Conservation (phyloP, 257 asterid species). For the Eucommia ulmoides region DNA sequence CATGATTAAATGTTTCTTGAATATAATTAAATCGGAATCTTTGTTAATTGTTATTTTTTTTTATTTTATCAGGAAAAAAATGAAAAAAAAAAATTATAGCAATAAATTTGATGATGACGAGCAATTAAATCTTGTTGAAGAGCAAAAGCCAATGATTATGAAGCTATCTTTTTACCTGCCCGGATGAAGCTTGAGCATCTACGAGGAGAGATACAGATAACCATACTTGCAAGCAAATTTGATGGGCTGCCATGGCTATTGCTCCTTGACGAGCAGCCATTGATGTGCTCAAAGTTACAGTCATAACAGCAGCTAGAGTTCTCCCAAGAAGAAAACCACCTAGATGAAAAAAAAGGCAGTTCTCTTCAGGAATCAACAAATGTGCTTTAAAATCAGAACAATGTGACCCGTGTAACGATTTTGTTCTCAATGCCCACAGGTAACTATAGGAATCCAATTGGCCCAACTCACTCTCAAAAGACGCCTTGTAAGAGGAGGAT, state of each 20-base stretch:
- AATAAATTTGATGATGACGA: slow-evolving; percentile 1
- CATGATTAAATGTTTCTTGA: not conserved
- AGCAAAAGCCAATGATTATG: not conserved
- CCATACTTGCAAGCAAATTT: slow-evolving; percentile 43
- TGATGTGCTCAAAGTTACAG: slow-evolving; percentile 34
- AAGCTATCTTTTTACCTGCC: slow-evolving; percentile 22
- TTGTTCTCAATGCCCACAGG: no score
- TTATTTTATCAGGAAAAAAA: not conserved
- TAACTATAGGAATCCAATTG: no score
- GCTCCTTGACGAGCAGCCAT: slow-evolving; percentile 44
- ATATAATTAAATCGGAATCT: not conserved
- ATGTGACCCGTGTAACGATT: no score
- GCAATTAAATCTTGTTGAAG: not conserved
- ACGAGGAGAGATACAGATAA: slow-evolving; percentile 33
- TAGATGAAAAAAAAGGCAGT: slow-evolving; percentile 4
- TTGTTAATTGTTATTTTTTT: not conserved
- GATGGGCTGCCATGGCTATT: slow-evolving; percentile 40
- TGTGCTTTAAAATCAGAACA: no score
- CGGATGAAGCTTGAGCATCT: slow-evolving; percentile 32
- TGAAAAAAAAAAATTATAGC: not conserved
- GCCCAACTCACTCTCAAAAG: not conserved
- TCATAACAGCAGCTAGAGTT: slow-evolving; percentile 31
- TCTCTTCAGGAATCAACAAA: not conserved
- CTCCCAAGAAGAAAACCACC: slow-evolving; percentile 45
- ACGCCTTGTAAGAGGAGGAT: no score